These are phyloP conservation scores for Pholiota adiposa DNA, from an alignment of 1,284 basidiomycete species.

Conservation along the genomic window DNA sequence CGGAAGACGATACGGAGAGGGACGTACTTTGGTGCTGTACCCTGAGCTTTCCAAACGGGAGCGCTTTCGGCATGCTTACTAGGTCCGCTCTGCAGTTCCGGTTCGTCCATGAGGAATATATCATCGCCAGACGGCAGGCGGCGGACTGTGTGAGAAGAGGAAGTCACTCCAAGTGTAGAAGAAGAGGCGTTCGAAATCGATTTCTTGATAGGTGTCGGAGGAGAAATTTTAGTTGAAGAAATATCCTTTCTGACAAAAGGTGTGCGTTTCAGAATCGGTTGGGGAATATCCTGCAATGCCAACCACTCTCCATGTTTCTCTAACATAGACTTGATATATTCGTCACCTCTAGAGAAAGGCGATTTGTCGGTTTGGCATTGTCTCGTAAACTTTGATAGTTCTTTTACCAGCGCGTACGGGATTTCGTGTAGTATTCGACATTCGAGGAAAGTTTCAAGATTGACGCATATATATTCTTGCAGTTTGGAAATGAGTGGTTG, in stretches of 20 bases:
- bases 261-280: slow-evolving; percentile 53
- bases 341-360: slow-evolving; percentile 64
- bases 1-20: slow-evolving; percentile 4
- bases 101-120: slow-evolving; percentile 60
- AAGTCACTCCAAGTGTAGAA: slow-evolving; percentile 16
- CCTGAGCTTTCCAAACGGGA: slow-evolving; percentile 46
- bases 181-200: slow-evolving; percentile 17
- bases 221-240: slow-evolving; percentile 44
- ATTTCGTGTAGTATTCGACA: slow-evolving; percentile 80
- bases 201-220: slow-evolving; percentile 36
- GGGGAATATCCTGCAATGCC: slow-evolving; percentile 81
- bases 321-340: slow-evolving; percentile 63
- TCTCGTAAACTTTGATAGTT: slow-evolving; percentile 68
- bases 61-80: not conserved
- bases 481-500: slow-evolving; percentile 72
- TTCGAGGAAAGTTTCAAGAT: slow-evolving; percentile 91
- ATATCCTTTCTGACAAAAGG: slow-evolving; percentile 4
- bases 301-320: slow-evolving; percentile 79
- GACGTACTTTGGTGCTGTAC: slow-evolving; percentile 36
- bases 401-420: slow-evolving; percentile 66
- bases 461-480: slow-evolving; percentile 83
- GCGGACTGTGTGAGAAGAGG: slow-evolving; percentile 24
- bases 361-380: slow-evolving; percentile 70
- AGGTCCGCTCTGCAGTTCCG: slow-evolving; percentile 20
- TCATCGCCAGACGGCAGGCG: slow-evolving; percentile 35